Conservation (phyloP, 768 basidiomycete species). For the Suillus alpinus region DNA sequence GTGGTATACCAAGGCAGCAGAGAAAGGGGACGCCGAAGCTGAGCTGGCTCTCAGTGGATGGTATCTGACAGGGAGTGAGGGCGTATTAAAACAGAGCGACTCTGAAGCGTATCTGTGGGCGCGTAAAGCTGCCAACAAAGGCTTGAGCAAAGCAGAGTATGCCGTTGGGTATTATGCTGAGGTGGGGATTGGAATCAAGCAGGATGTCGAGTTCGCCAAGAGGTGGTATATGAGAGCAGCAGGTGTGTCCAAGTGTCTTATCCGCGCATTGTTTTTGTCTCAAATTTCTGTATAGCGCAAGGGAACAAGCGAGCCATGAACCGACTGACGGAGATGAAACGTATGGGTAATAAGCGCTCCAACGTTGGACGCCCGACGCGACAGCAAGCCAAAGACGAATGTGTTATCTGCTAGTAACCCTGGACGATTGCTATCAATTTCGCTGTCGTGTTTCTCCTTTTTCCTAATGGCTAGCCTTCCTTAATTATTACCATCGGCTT, state of each 20-base stretch:
- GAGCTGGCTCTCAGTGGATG: slow-evolving; percentile 96
- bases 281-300: slow-evolving; percentile 60
- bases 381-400: slow-evolving; percentile 92
- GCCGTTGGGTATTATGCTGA: slow-evolving; percentile 99
- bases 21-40: slow-evolving; percentile 92
- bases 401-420: slow-evolving; percentile 63
- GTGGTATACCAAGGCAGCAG: slow-evolving; percentile 98
- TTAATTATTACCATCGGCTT: neutral
- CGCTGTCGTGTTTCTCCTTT: neutral
- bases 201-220: slow-evolving; percentile 93
- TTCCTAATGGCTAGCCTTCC: neutral
- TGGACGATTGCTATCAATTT: neutral
- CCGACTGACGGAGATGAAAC: slow-evolving; percentile 92
- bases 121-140: slow-evolving; percentile 92
- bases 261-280: slow-evolving; percentile 1
- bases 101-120: slow-evolving; percentile 99
- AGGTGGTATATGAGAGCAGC: slow-evolving; percentile 99
- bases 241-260: slow-evolving; percentile 51
- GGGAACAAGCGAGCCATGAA: slow-evolving; percentile 98
- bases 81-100: slow-evolving; percentile 95
- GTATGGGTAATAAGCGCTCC: slow-evolving; percentile 74
- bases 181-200: slow-evolving; percentile 95
- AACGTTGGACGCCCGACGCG: slow-evolving; percentile 85
- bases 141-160: slow-evolving; percentile 95
- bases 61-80: slow-evolving; percentile 96